phyloP scores from a whole-genome alignment of 805 yeast species.

The Ogataea paraovalis region DNA sequence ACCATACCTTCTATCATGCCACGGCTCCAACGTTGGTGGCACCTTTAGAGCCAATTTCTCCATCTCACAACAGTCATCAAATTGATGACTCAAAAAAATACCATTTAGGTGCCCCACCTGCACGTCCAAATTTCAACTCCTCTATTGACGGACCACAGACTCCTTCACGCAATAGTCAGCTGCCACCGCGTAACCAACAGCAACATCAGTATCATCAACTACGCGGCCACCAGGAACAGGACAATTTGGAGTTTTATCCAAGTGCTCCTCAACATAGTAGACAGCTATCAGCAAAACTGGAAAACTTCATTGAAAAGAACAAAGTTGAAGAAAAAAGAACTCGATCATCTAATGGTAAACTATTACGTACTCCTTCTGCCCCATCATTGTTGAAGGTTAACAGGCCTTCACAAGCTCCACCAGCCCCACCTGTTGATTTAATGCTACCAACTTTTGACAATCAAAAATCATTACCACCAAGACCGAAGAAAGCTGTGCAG shows the following conservation, averaged over 20 bases:
- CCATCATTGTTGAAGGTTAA: constrained; percentile 10
- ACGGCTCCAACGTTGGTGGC: constrained; percentile 15
- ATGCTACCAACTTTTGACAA: background rate
- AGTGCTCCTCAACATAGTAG: background rate
- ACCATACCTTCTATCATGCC: constrained; percentile 18
- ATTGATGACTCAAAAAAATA: background rate
- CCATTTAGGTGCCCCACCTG: background rate
- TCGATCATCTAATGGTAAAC: background rate
- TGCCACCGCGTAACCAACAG: background rate
- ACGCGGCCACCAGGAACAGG: background rate
- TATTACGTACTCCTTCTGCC: constrained; percentile 20
- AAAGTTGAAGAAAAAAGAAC: background rate
- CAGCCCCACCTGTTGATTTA: constrained; percentile 3
- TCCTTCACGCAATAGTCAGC: background rate
- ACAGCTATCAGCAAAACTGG: background rate
- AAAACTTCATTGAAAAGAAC: background rate
- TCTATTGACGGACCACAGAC: background rate
- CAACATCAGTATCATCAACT: background rate
- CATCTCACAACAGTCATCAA: background rate
- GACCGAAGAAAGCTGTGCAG: background rate
- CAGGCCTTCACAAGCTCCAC: constrained; percentile 6
- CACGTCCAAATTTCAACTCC: background rate
- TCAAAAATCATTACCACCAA: background rate
- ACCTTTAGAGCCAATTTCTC: constrained; percentile 9
- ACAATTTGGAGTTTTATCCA: background rate